These are phyloP conservation scores for Paraphoma sp. DNA, from an alignment of 2,329 filamentous ascomycete species.

Conservation along the genomic window DNA sequence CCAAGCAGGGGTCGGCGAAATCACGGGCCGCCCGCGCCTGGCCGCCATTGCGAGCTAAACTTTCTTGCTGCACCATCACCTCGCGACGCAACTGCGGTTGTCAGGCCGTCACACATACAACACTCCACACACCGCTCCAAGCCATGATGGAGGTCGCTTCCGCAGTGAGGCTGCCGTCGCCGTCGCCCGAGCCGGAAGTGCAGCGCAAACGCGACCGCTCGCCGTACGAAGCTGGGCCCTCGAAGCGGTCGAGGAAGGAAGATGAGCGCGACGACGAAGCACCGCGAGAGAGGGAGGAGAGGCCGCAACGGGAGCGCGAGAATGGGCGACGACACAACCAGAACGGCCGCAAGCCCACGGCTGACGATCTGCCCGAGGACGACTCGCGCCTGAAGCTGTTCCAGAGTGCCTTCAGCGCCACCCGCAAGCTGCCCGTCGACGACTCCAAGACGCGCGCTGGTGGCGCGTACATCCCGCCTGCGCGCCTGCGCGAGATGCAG, in stretches of 20 bases:
- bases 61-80: conserved; percentile 27
- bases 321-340: conserved; percentile 51
- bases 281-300: conserved; percentile 55
- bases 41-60: conserved; percentile 24
- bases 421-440: conserved; percentile 88
- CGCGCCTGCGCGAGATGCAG: conserved; percentile 87
- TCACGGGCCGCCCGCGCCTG: conserved; percentile 20
- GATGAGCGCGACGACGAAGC: conserved; percentile 44
- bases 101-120: neutral
- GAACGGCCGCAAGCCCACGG: conserved; percentile 29
- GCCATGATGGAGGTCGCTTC: conserved; percentile 46
- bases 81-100: conserved; percentile 5
- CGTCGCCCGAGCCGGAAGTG: conserved; percentile 56
- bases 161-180: conserved; percentile 66
- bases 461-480: conserved; percentile 95
- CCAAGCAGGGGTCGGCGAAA: conserved; percentile 22
- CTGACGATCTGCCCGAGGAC: conserved; percentile 33
- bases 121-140: neutral
- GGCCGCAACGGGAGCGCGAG: conserved; percentile 77
- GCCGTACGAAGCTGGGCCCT: conserved; percentile 44
- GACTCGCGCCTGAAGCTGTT: conserved; percentile 46
- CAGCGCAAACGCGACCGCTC: conserved; percentile 62
- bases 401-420: conserved; percentile 44
- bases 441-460: conserved; percentile 90
- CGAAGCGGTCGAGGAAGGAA: conserved; percentile 46